These are phyloP conservation scores for Lachnellula hyalina DNA, from an alignment of 2,329 filamentous ascomycete genomes.

Conservation along the genomic window DNA sequence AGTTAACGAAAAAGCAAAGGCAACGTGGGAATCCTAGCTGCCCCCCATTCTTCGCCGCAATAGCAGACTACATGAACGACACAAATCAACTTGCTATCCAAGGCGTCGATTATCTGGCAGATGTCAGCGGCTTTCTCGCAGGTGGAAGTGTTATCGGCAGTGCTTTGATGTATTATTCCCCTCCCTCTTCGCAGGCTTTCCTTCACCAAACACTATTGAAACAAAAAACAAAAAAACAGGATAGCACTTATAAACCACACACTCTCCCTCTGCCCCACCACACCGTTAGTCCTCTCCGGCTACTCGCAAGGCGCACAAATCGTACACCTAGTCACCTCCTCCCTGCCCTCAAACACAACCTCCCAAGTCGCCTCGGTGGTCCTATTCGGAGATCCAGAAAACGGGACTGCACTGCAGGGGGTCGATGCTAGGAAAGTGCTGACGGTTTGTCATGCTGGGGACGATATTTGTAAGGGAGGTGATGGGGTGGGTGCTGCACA, in stretches of 20 bases:
- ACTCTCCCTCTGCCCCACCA: slow-evolving; percentile 17
- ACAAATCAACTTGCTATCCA: slow-evolving; percentile 44
- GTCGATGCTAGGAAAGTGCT: slow-evolving; percentile 18
- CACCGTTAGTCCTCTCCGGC: slow-evolving; percentile 22
- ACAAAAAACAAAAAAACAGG: slow-evolving; percentile 2
- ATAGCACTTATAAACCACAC: slow-evolving; percentile 19
- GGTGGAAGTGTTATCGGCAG: slow-evolving; percentile 42
- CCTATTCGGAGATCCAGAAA: slow-evolving; percentile 27
- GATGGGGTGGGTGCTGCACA: slow-evolving; percentile 13
- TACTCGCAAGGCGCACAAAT: slow-evolving; percentile 28
- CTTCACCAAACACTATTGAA: neutral
- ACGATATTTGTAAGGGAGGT: slow-evolving; percentile 24
- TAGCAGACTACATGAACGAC: slow-evolving; percentile 34
- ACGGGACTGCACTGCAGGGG: slow-evolving; percentile 20
- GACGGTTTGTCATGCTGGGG: slow-evolving; percentile 20
- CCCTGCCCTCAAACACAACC: slow-evolving; percentile 10
- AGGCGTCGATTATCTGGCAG: slow-evolving; percentile 48
- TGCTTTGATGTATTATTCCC: slow-evolving; percentile 34
- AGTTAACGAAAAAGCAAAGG: slow-evolving; percentile 6
- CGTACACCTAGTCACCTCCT: slow-evolving; percentile 21
- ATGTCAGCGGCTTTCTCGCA: slow-evolving; percentile 39
- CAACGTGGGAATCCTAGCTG: slow-evolving; percentile 26
- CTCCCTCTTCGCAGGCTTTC: neutral
- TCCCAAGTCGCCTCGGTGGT: slow-evolving; percentile 20
- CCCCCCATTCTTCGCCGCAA: slow-evolving; percentile 24